Base-by-base conservation (phyloP, 345 rosid species). In the Rhodamnia rubescens region DNA sequence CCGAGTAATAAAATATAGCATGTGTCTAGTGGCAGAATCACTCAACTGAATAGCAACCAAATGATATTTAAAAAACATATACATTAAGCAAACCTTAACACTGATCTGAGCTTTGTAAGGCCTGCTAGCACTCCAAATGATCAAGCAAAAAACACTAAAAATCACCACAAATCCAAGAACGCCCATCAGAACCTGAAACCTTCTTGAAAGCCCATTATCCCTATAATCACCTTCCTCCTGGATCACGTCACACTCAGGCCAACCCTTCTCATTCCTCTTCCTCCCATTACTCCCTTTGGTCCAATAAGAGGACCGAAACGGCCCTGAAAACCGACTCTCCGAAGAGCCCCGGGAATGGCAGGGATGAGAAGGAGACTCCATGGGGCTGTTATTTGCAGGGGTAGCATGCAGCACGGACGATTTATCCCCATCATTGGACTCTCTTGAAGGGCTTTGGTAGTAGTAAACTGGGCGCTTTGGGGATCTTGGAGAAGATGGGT, bases 401-500 rank as follows among this genome's bases (percentile, higher is more conserved):
- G 94, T 90, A n/a, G 95, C 92, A 21, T 90, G 96, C 86, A 93
- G 87, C 22, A 93, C 84, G 49, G 94, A 93, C n/a, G 96, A 94
- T 91, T 94, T 94, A 87, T 95, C 98, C 29, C 93, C 97, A 86
- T 95, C 96, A 59, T 93, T 93, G 36, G 98, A 95, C 85, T 96
- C 98, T 84, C 96, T 91, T 27, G 98, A 95, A 56, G 98, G 98
- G 88, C 95, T 94, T 85, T 95, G 97, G 27, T 93, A 96, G 89
- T 86, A 96, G 85, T 95, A 96, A 12, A 90, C 88, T 26, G 91
- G 91, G 53, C 93, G 94, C 87, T 94, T 94, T 2, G 98, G 94
- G 49, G 96, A 94, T 90, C 94, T 81, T 40, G 96, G 93, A 0
- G 98, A 95, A 42, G 98, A 94, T 56, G 96, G 90, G 74, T 93